Base-by-base conservation (phyloP, 768 basidiomycete genomes). In the Leccinum subtestaceum region DNA sequence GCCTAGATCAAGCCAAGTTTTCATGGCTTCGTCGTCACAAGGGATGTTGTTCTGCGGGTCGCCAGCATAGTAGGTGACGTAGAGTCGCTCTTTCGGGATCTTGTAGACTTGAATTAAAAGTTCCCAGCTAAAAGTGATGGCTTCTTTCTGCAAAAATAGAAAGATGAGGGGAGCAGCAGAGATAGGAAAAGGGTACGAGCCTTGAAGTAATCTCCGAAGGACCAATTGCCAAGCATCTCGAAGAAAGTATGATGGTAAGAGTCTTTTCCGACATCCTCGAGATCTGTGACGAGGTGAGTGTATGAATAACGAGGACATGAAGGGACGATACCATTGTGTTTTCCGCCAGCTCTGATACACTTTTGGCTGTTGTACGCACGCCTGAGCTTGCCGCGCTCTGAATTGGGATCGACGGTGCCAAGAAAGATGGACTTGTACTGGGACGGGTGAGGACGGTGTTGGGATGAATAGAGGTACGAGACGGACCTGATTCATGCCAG, bases 151-250 rank as follows among this genome's bases (percentile, higher is more conserved):
- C 4, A 34, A 40, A 10, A 15, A 55, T 52, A 53, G 59, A 63
- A 59, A 47, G 36, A 15, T 47, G 38, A 62, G 60, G 5, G 48
- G 13, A 31, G 55, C 8, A 43, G 34, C 36, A 48, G 48, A 13
- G 25, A 60, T 15, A 3, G 11, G 46, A 17, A 34, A 51, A n/a
- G 8, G 40, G 38, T 31, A 66, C 72, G 48, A 53, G 85, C 95
- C 85, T 99, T 99, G 86, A 99, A 99, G 79, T 99, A 99, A 74
- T 99, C 95, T 0, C 97, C 97, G 65, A 98, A 99, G 4, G 95
- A 98, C 97, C 97, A 99, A 74, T 99, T 99, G 40, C 97, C 97
- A 62, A 99, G 77, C 97, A 99, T 99, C 77, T 99, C 97, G 69
- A 99, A 99, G 77, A 96, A 95, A 2, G 93, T 97, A 70, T 96